Base-by-base conservation (phyloP, 805 yeast species). In the Metschnikowia aberdeeniae region DNA sequence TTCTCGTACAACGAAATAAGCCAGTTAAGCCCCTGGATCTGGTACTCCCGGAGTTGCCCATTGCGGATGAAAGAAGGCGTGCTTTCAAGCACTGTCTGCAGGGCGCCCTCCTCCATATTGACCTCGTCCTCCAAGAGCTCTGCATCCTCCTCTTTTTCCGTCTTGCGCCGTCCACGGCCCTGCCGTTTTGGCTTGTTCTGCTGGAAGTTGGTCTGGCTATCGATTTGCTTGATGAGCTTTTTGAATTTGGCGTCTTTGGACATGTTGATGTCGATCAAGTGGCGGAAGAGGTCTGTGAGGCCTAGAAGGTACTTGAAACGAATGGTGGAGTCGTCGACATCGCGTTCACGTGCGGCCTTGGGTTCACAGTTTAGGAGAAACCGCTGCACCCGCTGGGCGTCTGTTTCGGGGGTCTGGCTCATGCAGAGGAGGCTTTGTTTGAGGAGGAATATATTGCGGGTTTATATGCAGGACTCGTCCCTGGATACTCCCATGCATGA, bases 1-100 rank as follows among this genome's bases (percentile, higher is more conserved):
- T 92, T 89, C 54, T 90, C 96, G 62, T 89, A 87, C 30, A 92
- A 67, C 0, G 95, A 81, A 14, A 92, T 84, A 59, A 92, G 74
- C 99, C 99, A 92, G 66, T 93, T 93, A 42, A 92, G 75, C 41
- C 99, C 99, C 60, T 89, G 97, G 27, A 92, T 73, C 68, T 92
- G 99, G 62, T 93, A 92, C 59, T 89, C 96, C 56, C 99, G 77
- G 56, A 93, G 70, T 43, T 62, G 74, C 8, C 99, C 99, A 6
- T 63, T 66, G 33, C 81, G 67, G 35, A 92, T 70, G 60, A 75
- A 92, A 3, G 80, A 72, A 0, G 99, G 99, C 0, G 92, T 80
- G 58, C 88, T 96, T 0, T 95, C 84, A 42, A 92, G 72, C n/a
- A 86, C 84, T 0, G 89, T 82, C 34, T 62, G 65, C 35, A 24